Evolutionary conservation across 2,329 filamentous ascomycete genomes (phyloP).

Genomic region (Hypomyces rosellus): DNA sequence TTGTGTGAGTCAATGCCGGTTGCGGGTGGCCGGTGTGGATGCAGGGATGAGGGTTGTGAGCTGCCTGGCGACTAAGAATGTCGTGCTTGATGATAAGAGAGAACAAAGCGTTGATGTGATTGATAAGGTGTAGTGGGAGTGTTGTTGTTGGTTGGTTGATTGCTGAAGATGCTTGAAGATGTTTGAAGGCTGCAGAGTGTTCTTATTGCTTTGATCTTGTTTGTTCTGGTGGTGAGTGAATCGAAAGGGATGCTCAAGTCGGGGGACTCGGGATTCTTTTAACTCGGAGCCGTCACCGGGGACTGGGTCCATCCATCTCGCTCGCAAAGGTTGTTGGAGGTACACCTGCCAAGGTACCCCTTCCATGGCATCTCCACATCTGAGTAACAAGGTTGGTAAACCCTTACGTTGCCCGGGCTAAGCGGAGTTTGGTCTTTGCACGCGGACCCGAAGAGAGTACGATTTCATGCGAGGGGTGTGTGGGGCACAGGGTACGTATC

Average conservation of each 20-base stretch:
- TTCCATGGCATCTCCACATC: not conserved
- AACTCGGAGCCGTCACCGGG: conserved; percentile 14
- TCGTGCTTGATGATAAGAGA: conserved; percentile 4
- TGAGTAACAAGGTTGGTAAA: not conserved
- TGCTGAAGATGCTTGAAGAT: not conserved
- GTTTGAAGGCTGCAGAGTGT: not conserved
- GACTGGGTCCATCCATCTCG: conserved; percentile 4
- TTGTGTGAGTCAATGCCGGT: conserved; percentile 21
- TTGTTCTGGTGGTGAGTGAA: not conserved
- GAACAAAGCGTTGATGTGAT: conserved; percentile 21
- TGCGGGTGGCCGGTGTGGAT: conserved; percentile 9
- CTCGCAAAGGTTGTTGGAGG: conserved; percentile 1
- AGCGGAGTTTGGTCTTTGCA: conserved; percentile 11
- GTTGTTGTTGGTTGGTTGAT: conserved; percentile 3
- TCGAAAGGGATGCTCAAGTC: not conserved
- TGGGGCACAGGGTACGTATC: not conserved
- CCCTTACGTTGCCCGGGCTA: conserved; percentile 6
- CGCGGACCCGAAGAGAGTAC: conserved; percentile 10
- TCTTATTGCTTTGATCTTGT: not conserved
- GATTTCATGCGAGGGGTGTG: conserved; percentile 9
- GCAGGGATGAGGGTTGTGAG: conserved; percentile 19
- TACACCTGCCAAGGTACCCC: not conserved
- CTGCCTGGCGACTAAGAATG: not conserved
- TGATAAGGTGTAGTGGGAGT: conserved; percentile 24
- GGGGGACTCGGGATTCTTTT: conserved; percentile 20